phyloP scores from a whole-genome alignment of 164 flowering plant genomes.

The Sedum album region DNA sequence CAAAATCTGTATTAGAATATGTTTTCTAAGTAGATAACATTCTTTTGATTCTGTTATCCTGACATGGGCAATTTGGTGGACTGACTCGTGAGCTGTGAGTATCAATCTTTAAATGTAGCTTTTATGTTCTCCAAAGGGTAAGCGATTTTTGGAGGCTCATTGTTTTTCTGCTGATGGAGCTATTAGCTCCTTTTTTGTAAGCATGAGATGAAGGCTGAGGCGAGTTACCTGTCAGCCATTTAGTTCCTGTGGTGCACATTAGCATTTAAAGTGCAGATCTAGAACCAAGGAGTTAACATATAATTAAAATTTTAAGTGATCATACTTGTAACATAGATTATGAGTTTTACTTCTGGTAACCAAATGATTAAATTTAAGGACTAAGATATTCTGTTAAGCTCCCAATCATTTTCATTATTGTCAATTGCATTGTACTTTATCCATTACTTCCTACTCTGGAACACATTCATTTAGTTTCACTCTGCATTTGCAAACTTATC shows the following conservation, averaged over 20 bases:
- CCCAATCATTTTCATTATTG: no score
- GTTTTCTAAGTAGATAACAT: constrained; percentile 6
- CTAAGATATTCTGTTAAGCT: no score
- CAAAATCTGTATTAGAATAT: not conserved
- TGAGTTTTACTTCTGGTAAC: no score
- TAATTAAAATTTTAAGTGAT: no score
- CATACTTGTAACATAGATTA: no score
- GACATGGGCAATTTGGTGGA: not conserved
- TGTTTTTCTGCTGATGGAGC: not conserved
- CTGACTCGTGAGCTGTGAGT: not conserved
- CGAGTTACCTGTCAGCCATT: not conserved
- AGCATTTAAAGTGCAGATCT: not conserved
- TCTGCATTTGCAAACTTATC: not conserved
- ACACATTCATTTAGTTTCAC: not conserved
- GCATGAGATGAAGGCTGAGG: not conserved
- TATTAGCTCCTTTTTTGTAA: not conserved
- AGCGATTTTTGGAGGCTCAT: not conserved
- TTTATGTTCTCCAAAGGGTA: not conserved
- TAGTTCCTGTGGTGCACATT: not conserved
- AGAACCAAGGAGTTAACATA: not conserved
- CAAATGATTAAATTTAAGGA: no score
- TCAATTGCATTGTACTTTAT: no score
- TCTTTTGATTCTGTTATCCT: not conserved
- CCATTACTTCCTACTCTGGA: no score
- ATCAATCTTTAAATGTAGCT: not conserved